Conservation (phyloP, 192 early-diverging fungal species). For the Coemansia sp. region DNA sequence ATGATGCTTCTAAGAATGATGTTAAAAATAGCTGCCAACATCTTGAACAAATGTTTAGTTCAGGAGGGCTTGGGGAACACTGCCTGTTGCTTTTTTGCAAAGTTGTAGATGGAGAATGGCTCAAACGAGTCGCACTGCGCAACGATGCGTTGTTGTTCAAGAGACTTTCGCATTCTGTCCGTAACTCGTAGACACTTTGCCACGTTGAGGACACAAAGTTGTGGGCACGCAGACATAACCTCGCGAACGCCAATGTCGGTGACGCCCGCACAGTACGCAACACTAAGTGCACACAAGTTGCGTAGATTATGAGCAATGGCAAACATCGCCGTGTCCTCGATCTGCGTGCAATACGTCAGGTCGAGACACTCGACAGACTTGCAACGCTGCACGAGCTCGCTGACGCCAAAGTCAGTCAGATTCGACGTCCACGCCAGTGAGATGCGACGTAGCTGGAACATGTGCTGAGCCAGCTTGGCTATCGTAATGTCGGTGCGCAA, state of each 20-base stretch:
- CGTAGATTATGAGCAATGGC: conserved; percentile 44
- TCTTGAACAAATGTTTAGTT: not conserved
- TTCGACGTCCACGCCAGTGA: conserved; percentile 59
- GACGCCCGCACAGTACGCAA: conserved; percentile 55
- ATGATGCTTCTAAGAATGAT: not conserved
- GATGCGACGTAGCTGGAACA: conserved; percentile 45
- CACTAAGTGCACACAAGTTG: conserved; percentile 42
- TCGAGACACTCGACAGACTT: conserved; percentile 52
- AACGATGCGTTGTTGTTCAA: conserved; percentile 17
- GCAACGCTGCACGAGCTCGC: conserved; percentile 57
- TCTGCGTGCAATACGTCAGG: conserved; percentile 56
- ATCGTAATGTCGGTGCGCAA: conserved; percentile 57
- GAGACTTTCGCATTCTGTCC: conserved; percentile 11
- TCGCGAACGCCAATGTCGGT: conserved; percentile 53
- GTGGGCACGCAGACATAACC: conserved; percentile 26
- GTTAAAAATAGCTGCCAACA: not conserved
- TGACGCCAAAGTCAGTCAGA: conserved; percentile 56
- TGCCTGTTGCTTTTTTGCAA: not conserved
- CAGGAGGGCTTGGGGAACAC: conserved; percentile 1
- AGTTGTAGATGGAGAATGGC: conserved; percentile 33
- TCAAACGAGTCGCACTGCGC: conserved; percentile 25
- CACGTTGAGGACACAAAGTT: conserved; percentile 50
- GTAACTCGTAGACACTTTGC: conserved; percentile 48
- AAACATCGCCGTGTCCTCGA: conserved; percentile 55
- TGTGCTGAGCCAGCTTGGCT: conserved; percentile 55